Evolutionary conservation across 1,284 basidiomycete species (phyloP).

Genomic region (Rhodotorula sp.): DNA sequence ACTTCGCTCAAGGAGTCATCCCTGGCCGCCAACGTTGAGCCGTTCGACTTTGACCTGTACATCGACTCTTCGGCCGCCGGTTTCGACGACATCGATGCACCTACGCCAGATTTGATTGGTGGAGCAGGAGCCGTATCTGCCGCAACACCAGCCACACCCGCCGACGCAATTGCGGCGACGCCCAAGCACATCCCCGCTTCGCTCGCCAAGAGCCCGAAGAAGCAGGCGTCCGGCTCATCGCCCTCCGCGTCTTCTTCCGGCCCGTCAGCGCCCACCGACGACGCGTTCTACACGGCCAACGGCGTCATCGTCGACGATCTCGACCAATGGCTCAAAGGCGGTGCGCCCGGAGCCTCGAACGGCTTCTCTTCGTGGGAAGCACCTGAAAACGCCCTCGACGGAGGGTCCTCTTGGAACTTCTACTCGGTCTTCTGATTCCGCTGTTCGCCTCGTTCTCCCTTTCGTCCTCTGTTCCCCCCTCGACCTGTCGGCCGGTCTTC

Average conservation of each 20-base stretch:
- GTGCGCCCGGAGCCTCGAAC: neutral
- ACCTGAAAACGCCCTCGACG: neutral
- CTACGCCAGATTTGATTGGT: neutral
- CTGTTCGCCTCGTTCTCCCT: neutral
- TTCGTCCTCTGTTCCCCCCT: neutral
- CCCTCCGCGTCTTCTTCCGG: neutral
- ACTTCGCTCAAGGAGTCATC: neutral
- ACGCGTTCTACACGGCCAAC: neutral
- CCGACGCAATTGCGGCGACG: slow-evolving; percentile 1
- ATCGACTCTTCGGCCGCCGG: slow-evolving; percentile 35
- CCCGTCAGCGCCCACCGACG: neutral
- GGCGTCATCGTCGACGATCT: slow-evolving; percentile 11
- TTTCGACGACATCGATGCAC: slow-evolving; percentile 20
- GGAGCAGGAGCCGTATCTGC: slow-evolving; percentile 2
- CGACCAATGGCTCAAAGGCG: slow-evolving; percentile 7
- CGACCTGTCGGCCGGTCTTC: too few species aligned
- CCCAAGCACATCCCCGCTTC: neutral
- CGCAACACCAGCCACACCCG: slow-evolving; percentile 14
- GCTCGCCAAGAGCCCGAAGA: neutral
- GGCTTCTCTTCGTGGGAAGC: slow-evolving; percentile 3
- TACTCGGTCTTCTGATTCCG: slow-evolving; percentile 3
- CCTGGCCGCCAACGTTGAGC: neutral
- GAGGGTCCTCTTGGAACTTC: slow-evolving; percentile 1
- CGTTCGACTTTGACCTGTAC: slow-evolving; percentile 30
- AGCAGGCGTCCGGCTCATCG: neutral